Evolutionary conservation across 495 filamentous ascomycete species (phyloP).

Genomic region (Aspergillus campestris): DNA sequence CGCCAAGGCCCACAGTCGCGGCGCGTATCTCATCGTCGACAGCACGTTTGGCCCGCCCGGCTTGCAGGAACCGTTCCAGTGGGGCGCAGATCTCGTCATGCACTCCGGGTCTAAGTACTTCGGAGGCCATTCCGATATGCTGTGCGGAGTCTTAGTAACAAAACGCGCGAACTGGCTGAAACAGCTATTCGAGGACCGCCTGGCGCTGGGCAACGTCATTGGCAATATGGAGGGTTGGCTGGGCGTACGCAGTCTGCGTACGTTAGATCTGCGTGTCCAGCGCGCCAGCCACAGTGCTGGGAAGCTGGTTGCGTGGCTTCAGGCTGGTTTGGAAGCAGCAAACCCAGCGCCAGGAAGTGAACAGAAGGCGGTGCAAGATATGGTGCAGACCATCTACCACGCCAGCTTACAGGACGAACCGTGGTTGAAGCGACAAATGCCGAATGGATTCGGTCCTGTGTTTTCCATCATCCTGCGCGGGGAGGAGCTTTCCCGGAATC

Average conservation of each 20-base stretch:
- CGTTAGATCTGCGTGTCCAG: constrained; percentile 64
- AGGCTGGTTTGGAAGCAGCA: constrained; percentile 26
- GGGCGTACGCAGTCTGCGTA: constrained; percentile 67
- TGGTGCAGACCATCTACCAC: constrained; percentile 55
- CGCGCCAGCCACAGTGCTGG: constrained; percentile 56
- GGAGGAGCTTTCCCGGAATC: constrained; percentile 45
- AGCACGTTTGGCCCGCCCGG: constrained; percentile 79
- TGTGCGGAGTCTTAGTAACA: constrained; percentile 67
- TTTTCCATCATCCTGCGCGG: constrained; percentile 57
- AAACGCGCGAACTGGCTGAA: constrained; percentile 40
- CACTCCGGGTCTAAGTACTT: constrained; percentile 86
- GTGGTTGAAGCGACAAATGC: constrained; percentile 79
- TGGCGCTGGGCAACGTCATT: constrained; percentile 64
- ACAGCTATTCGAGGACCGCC: constrained; percentile 49
- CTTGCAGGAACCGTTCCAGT: constrained; percentile 66
- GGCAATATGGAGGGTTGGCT: constrained; percentile 80
- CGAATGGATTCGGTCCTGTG: constrained; percentile 71
- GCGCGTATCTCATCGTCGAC: constrained; percentile 67
- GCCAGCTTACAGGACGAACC: constrained; percentile 58
- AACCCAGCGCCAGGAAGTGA: constrained; percentile 17
- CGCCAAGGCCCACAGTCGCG: constrained; percentile 51
- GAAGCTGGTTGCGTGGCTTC: constrained; percentile 59
- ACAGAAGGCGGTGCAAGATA: constrained; percentile 28
- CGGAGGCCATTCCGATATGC: constrained; percentile 79
- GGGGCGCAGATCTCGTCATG: constrained; percentile 71